Evolutionary conservation across 192 early-diverging fungal species (phyloP), one percentile per base, ranked within the genome.

Genomic region (Coemansia sp.): DNA sequence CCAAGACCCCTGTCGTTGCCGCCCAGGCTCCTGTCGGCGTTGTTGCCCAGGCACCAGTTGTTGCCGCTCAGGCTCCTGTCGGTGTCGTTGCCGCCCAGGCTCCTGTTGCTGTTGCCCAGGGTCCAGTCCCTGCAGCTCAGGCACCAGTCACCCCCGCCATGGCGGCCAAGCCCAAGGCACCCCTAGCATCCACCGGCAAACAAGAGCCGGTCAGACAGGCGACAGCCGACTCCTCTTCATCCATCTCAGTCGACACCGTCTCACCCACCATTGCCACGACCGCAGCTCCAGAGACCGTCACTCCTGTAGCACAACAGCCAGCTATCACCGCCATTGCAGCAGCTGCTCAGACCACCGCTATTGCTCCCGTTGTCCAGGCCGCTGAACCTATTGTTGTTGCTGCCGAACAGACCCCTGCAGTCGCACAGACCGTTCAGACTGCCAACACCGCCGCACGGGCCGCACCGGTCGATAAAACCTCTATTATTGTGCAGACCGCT

Each of bases 201-300:
- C 76, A 73, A 34, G 71, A 54, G 39, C 74, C 74, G 11, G 65
- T 71, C 64, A 76, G 58, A 35, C 69, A 63, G 57, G 70, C 39
- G 4, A 56, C 55, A 2, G 33, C 59, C 61, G 18, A 18, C 20
- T 51, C 43, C 32, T 57, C n/a, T 8, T 37, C 39, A n/a, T 12
- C 58, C 34, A 17, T 58, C 17, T 18, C 36, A 18, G 57, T 37
- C 2, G 41, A 36, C 22, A 32, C 33, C 48, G 51, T 33, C n/a
- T 37, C 17, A 8, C 61, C 72, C 3, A 61, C 17, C 33, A 36
- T 39, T 15, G 9, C 68, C 11, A 39, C 48, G 5, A n/a, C 54
- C n/a, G 68, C 51, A 0, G 52, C 37, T 38, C 14, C 34, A 3
- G 68, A 51, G 20, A 52, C 51, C 7, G 28, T 9, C 28, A 56